Evolutionary conservation across 805 yeast genomes (phyloP).

Genomic region (Schwanniomyces polymorphus): DNA sequence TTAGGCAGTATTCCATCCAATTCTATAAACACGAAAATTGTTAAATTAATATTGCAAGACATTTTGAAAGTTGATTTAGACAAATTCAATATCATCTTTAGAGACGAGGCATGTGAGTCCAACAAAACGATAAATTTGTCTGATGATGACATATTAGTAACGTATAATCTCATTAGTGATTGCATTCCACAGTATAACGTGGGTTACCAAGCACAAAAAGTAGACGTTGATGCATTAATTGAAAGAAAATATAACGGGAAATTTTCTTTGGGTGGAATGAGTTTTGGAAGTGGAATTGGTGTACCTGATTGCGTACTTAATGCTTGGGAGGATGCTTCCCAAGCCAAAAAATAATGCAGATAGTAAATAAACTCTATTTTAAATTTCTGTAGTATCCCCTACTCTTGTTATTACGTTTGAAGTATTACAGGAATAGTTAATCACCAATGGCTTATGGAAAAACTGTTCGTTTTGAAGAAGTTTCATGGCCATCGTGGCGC

Average conservation of each 20-base stretch:
- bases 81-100: constrained; percentile 19
- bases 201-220: constrained; percentile 56
- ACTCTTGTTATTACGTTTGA: constrained; percentile 19
- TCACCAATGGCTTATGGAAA: constrained; percentile 51
- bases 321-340: constrained; percentile 56
- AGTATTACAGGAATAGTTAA: constrained; percentile 37
- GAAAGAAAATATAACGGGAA: constrained; percentile 31
- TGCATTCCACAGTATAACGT: constrained; percentile 82
- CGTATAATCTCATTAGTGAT: constrained; percentile 34
- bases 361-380: not conserved
- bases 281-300: constrained; percentile 75
- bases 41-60: constrained; percentile 22
- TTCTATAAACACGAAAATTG: constrained; percentile 21
- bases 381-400: constrained; percentile 4
- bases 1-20: constrained; percentile 29
- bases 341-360: constrained; percentile 5
- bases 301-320: constrained; percentile 83
- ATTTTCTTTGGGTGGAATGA: constrained; percentile 75
- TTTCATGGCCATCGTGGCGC: constrained; percentile 52
- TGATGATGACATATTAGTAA: constrained; percentile 28
- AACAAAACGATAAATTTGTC: constrained; percentile 13
- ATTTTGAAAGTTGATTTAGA: constrained; percentile 23
- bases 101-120: constrained; percentile 21
- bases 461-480: constrained; percentile 47
- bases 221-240: constrained; percentile 31